These are phyloP conservation scores for Thalassiosira ordinaria DNA, from an alignment of 352 stramenopile species.

Conservation along the genomic window DNA sequence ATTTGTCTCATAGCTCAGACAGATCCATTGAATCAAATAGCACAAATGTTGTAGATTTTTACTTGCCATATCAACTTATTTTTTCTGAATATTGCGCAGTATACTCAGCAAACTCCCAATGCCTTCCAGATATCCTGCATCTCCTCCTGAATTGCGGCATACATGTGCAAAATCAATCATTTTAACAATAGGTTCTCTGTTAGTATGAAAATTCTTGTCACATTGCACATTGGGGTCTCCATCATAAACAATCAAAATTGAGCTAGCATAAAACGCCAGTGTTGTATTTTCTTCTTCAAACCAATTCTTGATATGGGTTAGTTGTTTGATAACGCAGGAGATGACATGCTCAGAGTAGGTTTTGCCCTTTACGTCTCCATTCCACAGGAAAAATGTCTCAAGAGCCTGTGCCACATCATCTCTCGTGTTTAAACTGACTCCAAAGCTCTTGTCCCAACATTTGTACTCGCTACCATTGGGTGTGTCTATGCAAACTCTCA, in stretches of 20 bases:
- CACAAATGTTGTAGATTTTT: too few species aligned
- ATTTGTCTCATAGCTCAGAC: too few species aligned
- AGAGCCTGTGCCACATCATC: slow-evolving; percentile 86
- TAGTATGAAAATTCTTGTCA: slow-evolving; percentile 1
- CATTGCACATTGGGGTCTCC: slow-evolving; percentile 37
- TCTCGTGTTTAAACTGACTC: slow-evolving; percentile 78
- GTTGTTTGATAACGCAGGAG: slow-evolving; percentile 23
- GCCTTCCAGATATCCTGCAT: slow-evolving; percentile 50
- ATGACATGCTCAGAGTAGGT: slow-evolving; percentile 7
- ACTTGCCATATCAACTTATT: too few species aligned
- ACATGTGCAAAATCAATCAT: slow-evolving; percentile 83
- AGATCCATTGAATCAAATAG: too few species aligned
- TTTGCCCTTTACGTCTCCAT: neutral
- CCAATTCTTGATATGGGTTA: slow-evolving; percentile 33
- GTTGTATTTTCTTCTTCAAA: slow-evolving; percentile 82
- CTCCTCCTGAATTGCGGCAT: slow-evolving; percentile 50
- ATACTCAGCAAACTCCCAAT: slow-evolving; percentile 33
- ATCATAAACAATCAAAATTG: slow-evolving; percentile 94
- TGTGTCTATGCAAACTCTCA: slow-evolving; percentile 88
- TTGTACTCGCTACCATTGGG: slow-evolving; percentile 46
- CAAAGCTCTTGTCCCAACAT: slow-evolving; percentile 91
- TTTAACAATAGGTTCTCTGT: slow-evolving; percentile 54
- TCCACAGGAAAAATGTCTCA: slow-evolving; percentile 84
- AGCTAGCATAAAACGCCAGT: slow-evolving; percentile 93
- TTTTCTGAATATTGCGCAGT: slow-evolving; percentile 24